Base-by-base conservation (phyloP, 1,284 basidiomycete genomes). In the Ustilago xerochloae region DNA sequence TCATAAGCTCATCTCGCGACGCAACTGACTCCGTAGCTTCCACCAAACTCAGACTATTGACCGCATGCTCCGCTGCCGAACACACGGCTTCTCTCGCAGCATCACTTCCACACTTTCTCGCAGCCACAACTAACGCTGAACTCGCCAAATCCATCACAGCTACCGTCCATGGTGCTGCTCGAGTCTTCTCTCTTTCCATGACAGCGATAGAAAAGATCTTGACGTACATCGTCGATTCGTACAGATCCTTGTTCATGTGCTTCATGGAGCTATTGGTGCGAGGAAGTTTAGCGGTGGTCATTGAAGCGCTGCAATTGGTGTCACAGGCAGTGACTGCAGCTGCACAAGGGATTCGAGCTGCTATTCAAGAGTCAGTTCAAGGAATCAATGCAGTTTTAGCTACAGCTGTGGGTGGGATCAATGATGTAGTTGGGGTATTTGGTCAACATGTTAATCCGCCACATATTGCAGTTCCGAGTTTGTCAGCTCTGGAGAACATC, bases 181-280 rank as follows among this genome's bases (percentile, higher is more conserved):
- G 55, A 38, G 75, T 78, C 1, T 54, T 80, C 3, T 48, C 64
- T 12, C 50, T 83, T 2, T 64, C 67, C 30, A 63, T 78, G 26
- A 51, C 45, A 0, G 71, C 71, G 2, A 66, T 75, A 22, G 75
- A 81, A 48, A 64, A 72, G 26, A 35, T 76, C 3, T 54, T 82
- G 2, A 38, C 56, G 76, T 98, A 97, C 85, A 89, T 97, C 63
- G 89, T 97, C 77, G 91, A 94, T 85, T 89, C 91, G 55, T 99
- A 97, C 84, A 90, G 93, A 36, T 93, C 92, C 4, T 91, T 94
- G 1, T 90, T 97, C 76, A 87, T 97, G 51, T 98, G 95, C 85
- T 93, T 96, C 72, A 86, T 97, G 72, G 93, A 97, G 86, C 88
- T 98, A 47, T 89, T 93, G 13, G 90, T 99, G 2, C 89, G 90